phyloP scores from a whole-genome alignment of 2,329 filamentous ascomycete species.

The Nigrospora oryzae region DNA sequence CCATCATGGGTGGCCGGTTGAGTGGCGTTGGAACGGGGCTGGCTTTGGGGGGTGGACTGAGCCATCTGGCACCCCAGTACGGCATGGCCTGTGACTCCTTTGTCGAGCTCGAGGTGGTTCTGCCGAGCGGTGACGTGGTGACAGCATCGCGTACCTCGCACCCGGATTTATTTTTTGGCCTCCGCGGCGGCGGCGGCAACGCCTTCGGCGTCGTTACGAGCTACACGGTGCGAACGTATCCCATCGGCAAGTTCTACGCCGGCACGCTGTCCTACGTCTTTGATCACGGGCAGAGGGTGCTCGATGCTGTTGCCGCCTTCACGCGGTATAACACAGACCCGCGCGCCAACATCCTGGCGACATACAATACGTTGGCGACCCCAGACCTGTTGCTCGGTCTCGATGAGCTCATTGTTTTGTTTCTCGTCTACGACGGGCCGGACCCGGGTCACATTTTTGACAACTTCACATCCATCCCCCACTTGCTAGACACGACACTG shows the following conservation, averaged over 20 bases:
- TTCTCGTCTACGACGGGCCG: conserved; percentile 24
- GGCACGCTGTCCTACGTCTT: conserved; percentile 18
- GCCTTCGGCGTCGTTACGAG: conserved; percentile 15
- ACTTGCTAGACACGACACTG: conserved; percentile 16
- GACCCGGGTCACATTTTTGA: conserved; percentile 19
- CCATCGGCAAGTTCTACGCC: conserved; percentile 15
- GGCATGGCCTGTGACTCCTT: conserved; percentile 18
- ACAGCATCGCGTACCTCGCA: conserved; percentile 10
- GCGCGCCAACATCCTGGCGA: conserved; percentile 22
- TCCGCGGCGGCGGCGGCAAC: conserved; percentile 16
- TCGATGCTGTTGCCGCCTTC: conserved; percentile 19
- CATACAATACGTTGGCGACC: conserved; percentile 20
- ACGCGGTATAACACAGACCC: conserved; percentile 21
- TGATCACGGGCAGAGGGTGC: conserved; percentile 15
- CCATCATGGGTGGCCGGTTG: conserved; percentile 15
- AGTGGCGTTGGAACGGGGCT: conserved; percentile 16
- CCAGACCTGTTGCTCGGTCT: conserved; percentile 18
- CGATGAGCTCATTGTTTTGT: conserved; percentile 22
- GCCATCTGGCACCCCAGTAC: conserved; percentile 16
- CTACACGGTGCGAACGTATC: conserved; percentile 16
- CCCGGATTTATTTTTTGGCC: conserved; percentile 18
- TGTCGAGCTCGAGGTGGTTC: conserved; percentile 17
- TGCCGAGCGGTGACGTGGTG: conserved; percentile 15
- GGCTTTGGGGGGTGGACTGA: conserved; percentile 16
- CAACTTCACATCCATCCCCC: conserved; percentile 22